Base-by-base conservation (phyloP, 331 rosid genomes). In the Cydonia oblonga region DNA sequence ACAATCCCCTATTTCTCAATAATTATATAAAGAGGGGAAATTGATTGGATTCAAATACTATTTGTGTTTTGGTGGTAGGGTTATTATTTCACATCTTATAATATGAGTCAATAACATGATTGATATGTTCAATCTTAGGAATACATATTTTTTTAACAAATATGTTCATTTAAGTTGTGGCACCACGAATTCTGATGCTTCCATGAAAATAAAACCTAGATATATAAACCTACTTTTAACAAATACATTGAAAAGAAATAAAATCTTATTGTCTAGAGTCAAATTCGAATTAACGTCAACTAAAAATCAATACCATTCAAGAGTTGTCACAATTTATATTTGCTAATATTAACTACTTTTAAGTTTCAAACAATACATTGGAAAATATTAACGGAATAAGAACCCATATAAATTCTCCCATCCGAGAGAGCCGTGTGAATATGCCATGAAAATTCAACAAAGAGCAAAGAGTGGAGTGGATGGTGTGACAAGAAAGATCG, bases 381-480 rank as follows among this genome's bases (percentile, higher is more conserved):
- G 20, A 46, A 46, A 46, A 16, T 46, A 15, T 3, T 46, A 16
- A 18, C 1, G 20, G 54, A 49, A 16, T 46, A 16, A 46, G n/a
- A 46, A 16, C 19, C 7, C 5, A 16, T 49, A 6, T 49, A 49
- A 49, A 49, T 19, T 56, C 22, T 56, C 28, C 1, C 61, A 56
- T 1, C 22, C 0, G 29, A 5, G 7, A 56, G 62, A 57, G 62
- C 20, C 16, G 46, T 40, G 46, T 11, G 46, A 40, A 40, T 49
- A 49, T 18, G 10, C 56, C 56, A 6, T 49, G 56, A 49, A n/a
- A 57, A 23, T 57, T 16, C 16, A 62, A 40, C 60, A 18, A 54
- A 71, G 46, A 69, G 30, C 71, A 77, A 72, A 57, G 70, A 49
- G 35, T 23, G 72, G n/a, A 66, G 40, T 80, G 80, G 71, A 18